Base-by-base conservation (phyloP, 1,284 basidiomycete genomes). In the Singerocomus rubriflavus region DNA sequence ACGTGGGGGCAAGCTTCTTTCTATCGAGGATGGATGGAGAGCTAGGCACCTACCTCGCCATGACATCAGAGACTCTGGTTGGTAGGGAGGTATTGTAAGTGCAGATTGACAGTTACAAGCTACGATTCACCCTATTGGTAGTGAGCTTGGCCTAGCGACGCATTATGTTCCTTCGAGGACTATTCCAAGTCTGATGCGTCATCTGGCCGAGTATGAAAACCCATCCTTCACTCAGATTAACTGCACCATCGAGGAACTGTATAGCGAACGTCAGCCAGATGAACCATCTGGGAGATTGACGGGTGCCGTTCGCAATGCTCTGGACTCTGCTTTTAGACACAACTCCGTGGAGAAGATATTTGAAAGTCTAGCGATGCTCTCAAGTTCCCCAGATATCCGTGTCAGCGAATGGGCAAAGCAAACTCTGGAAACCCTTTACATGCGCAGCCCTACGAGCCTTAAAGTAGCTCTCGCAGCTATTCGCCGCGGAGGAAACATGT, bases 1-100 rank as follows among this genome's bases (percentile, higher is more conserved):
- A 96, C 70, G 96, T 99, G 44, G 97, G 97, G 33, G 90, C 89
- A 37, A 94, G 84, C 59, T 90, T 88, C 72, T 94, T 93, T 72
- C 76, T 99, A 47, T 85, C 93, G 27, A 82, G 88, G 58, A 73
- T 99, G 50, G 97, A 99, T 66, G 97, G 97, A 13, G 78, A 91
- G 58, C 69, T 98, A 48, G 97, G 97, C 36, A 89, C 91, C 16
- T 99, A 97, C 75, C 82, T 99, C 49, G 91, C 86, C n/a, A 72
- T 99, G 61, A 98, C 96, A 5, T 86, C 89, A 12, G 80, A 85
- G 53, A 77, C 75, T 5, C 57, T 97, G 48, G 75, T 67, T 51
- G 94, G 93, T 17, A 79, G 91, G 57, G 88, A 84, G 26, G 88
- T 88, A 42, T 95, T 91, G 91, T 93, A 61, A 74, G 89, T 76